Evolutionary conservation across 1,284 basidiomycete genomes (phyloP).

Genomic region (Austroboletus niveus): DNA sequence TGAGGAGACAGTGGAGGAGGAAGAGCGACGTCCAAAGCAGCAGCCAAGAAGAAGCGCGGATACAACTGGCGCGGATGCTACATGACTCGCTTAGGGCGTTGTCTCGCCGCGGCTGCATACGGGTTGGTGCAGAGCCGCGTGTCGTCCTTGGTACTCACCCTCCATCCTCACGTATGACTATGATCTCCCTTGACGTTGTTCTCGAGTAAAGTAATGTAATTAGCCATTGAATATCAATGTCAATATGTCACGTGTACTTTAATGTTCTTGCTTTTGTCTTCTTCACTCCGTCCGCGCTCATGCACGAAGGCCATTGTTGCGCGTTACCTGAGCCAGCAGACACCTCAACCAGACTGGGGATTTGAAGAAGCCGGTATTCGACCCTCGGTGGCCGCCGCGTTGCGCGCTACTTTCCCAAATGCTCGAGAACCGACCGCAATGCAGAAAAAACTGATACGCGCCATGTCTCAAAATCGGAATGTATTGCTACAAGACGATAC

Average conservation of each 20-base stretch:
- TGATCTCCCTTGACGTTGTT: not conserved
- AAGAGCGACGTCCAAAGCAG: constrained; percentile 13
- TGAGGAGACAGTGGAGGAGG: constrained; percentile 25
- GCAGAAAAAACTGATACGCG: constrained; percentile 61
- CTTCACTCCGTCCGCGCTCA: constrained; percentile 2
- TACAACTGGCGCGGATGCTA: constrained; percentile 5
- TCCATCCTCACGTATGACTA: constrained; percentile 29
- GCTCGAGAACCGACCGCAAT: constrained; percentile 56
- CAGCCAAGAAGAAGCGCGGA: constrained; percentile 10
- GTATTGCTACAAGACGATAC: constrained; percentile 67
- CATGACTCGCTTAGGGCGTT: constrained; percentile 3
- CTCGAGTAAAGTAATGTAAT: constrained; percentile 14
- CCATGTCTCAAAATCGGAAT: constrained; percentile 54
- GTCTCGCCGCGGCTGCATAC: constrained; percentile 3
- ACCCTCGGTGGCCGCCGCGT: constrained; percentile 43
- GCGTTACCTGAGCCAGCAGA: constrained; percentile 21
- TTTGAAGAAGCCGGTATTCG: constrained; percentile 55
- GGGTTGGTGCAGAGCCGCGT: constrained; percentile 3
- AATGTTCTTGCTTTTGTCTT: constrained; percentile 24
- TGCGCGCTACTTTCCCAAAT: constrained; percentile 61
- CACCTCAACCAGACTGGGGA: constrained; percentile 17
- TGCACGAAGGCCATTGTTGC: constrained; percentile 16
- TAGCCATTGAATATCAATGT: not conserved
- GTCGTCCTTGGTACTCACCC: constrained; percentile 11
- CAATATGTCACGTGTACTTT: constrained; percentile 12